These are phyloP conservation scores for Neoconidiobolus thromboides DNA, from an alignment of 371 early-diverging fungal species.

Conservation along the genomic window DNA sequence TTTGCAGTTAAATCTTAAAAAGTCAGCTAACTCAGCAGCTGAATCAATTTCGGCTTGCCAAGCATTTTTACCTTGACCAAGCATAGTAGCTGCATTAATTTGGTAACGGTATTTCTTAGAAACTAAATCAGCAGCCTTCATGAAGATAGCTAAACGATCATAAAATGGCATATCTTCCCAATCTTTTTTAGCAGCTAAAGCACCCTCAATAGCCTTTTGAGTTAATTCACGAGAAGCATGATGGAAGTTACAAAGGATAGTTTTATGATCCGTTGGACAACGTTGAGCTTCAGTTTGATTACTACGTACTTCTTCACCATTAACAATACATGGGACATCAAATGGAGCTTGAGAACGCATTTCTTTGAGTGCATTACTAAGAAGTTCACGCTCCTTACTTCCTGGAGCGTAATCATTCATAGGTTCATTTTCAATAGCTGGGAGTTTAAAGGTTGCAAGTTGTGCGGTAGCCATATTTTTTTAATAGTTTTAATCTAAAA, in stretches of 20 bases:
- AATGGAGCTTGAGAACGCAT: conserved; percentile 47
- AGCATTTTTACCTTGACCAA: conserved; percentile 96
- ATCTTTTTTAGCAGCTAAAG: conserved; percentile 59
- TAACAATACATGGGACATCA: conserved; percentile 68
- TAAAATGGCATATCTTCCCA: conserved; percentile 92
- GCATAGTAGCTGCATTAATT: conserved; percentile 92
- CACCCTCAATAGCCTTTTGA: conserved; percentile 76
- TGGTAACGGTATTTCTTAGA: conserved; percentile 78
- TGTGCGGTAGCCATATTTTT: conserved; percentile 22
- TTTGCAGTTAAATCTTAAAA: conserved; percentile 89
- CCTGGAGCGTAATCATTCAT: conserved; percentile 61
- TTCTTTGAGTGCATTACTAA: conserved; percentile 57
- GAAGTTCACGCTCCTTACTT: conserved; percentile 49
- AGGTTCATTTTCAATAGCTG: conserved; percentile 72
- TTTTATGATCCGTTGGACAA: conserved; percentile 69
- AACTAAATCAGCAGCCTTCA: conserved; percentile 92
- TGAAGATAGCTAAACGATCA: conserved; percentile 89
- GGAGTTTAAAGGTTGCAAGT: conserved; percentile 57
- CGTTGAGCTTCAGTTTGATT: conserved; percentile 49
- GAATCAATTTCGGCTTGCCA: conserved; percentile 99
- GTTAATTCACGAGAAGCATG: conserved; percentile 54
- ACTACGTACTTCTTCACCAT: conserved; percentile 55
- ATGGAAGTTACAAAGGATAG: conserved; percentile 63
- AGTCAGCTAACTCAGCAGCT: conserved; percentile 83
- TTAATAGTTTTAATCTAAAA: neutral